These are phyloP conservation scores for Kodamaea hsintzibuensis DNA, from an alignment of 805 yeast species.

Conservation along the genomic window DNA sequence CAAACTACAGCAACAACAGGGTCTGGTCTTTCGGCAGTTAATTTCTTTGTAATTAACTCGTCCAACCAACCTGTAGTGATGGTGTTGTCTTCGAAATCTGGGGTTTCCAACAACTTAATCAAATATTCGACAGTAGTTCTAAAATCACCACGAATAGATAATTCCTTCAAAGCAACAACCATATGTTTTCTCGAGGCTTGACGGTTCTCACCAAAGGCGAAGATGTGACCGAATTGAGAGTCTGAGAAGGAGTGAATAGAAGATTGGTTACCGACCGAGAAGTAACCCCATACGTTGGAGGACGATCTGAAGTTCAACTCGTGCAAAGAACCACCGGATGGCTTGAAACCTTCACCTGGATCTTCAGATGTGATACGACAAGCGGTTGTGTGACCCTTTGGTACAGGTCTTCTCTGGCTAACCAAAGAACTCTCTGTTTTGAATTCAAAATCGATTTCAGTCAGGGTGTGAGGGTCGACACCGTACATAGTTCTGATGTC, in stretches of 20 bases:
- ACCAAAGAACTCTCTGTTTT: conserved; percentile 66
- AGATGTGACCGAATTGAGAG: conserved; percentile 98
- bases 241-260: conserved; percentile 97
- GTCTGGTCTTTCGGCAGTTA: conserved; percentile 98
- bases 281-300: conserved; percentile 99
- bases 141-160: conserved; percentile 97
- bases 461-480: conserved; percentile 89
- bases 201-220: conserved; percentile 98
- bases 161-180: conserved; percentile 97
- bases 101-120: conserved; percentile 92
- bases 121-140: conserved; percentile 97
- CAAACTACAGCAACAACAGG: conserved; percentile 86
- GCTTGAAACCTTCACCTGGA: conserved; percentile 99
- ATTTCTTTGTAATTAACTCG: conserved; percentile 87
- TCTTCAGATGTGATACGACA: conserved; percentile 99
- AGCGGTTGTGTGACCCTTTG: conserved; percentile 98
- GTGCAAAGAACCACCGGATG: conserved; percentile 94
- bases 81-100: conserved; percentile 93
- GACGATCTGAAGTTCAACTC: conserved; percentile 96
- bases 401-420: conserved; percentile 88
- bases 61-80: conserved; percentile 99
- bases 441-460: conserved; percentile 90
- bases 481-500: conserved; percentile 94
- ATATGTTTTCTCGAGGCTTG: conserved; percentile 97
- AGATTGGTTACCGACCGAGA: conserved; percentile 94